Conservation (phyloP, 148 eudicot species). For the Oxyria digyna region DNA sequence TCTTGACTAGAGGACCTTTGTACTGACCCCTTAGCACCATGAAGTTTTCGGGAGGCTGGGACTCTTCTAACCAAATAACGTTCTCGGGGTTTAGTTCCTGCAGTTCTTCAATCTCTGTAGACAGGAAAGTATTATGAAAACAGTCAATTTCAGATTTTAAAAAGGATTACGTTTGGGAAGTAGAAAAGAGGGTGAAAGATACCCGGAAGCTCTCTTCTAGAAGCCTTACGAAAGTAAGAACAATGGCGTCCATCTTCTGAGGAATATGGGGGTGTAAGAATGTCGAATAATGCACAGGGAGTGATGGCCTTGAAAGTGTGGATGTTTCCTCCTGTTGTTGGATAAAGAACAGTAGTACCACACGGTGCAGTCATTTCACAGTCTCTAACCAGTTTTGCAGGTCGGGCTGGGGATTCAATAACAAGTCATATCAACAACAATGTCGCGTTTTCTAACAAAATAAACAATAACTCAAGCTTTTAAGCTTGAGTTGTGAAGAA, state of each 20-base stretch:
- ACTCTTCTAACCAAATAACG: slow-evolving; percentile 38
- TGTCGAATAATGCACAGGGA: slow-evolving; percentile 91
- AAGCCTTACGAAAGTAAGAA: slow-evolving; percentile 38
- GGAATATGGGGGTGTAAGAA: slow-evolving; percentile 85
- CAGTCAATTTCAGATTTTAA: background rate
- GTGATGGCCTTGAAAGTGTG: slow-evolving; percentile 86
- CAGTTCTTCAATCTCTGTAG: slow-evolving; percentile 21
- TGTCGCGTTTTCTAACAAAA: background rate
- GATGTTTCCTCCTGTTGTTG: slow-evolving; percentile 80
- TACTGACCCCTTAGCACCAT: slow-evolving; percentile 29
- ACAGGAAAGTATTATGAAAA: background rate
- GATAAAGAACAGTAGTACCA: slow-evolving; percentile 69
- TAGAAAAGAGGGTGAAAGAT: background rate
- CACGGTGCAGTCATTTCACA: slow-evolving; percentile 87
- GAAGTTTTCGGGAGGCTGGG: slow-evolving; percentile 36
- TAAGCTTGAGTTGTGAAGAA: background rate
- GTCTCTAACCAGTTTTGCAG: slow-evolving; percentile 66
- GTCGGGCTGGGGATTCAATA: slow-evolving; percentile 36
- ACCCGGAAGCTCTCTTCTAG: slow-evolving; percentile 30
- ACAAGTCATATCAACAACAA: background rate
- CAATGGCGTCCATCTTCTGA: slow-evolving; percentile 91
- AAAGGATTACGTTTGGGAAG: background rate
- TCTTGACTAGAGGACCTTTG: slow-evolving; percentile 34
- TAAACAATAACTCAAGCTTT: background rate
- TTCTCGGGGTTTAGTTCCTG: slow-evolving; percentile 20